Evolutionary conservation across 805 yeast species (phyloP), one percentile per base, ranked within the genome.

Genomic region (Barnettozyma wickerhamii): DNA sequence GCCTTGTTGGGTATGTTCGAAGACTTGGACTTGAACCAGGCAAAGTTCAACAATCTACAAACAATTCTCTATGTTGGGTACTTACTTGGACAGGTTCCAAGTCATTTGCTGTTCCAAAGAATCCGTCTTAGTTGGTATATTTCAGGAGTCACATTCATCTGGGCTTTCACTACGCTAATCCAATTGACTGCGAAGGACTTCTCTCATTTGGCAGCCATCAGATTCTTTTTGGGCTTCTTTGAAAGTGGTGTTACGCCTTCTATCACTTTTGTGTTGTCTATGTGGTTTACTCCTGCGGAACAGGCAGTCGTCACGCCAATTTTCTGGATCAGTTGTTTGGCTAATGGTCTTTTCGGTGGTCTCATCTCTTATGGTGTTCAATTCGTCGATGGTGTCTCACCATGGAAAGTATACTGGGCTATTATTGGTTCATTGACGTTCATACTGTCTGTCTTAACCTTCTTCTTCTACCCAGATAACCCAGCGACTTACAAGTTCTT

Each of bases 401-500:
- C 65, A 13, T 79, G 81, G 80, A 67, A 71, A 43, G 49, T 75
- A 5, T 64, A 73, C 38, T 68, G 68, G 55, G 60, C 74, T 17
- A 65, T 74, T 21, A 65, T 68, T 38, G 83, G 79, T 21, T 67
- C 70, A 19, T 47, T 70, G 18, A 68, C 81, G 0, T 54, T 72
- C 9, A 20, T 65, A n/a, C 42, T 67, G 19, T 48, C 63, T 4
- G 24, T 58, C 4, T 19, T 54, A 2, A 40, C 61, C 5, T 55
- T 55, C 37, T 67, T 65, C 49, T 38, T 61, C 19, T 74, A 69
- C 46, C 81, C 81, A 13, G 62, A 67, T 39, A 71, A 72, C 49
- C 81, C 80, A 6, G 58, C 75, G 4, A 62, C 60, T 29, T 70
- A 73, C 13, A 58, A 48, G 30, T 68, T 65, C 46, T 61, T 75